phyloP scores from a whole-genome alignment of 495 filamentous ascomycete species.

The Daldinia loculata region DNA sequence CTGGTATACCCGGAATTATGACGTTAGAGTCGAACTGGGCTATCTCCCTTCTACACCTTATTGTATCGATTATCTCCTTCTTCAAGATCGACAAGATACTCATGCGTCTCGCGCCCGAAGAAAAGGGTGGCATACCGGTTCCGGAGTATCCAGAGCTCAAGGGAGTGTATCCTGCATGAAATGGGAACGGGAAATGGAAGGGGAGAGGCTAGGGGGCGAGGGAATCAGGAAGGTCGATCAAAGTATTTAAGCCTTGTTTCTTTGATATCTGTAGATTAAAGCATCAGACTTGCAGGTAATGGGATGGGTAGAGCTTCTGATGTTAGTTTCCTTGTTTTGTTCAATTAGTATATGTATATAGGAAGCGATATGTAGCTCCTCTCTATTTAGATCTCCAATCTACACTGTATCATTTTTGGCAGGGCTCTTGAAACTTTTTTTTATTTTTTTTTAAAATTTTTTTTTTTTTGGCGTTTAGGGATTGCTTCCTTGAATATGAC shows the following conservation, averaged over 20 bases:
- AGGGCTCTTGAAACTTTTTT: no score
- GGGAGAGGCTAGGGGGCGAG: neutral
- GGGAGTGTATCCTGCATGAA: neutral
- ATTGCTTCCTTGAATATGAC: no score
- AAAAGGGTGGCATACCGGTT: conserved; percentile 49
- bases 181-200: neutral
- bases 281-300: neutral
- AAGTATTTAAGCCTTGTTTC: neutral
- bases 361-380: neutral
- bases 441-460: no score
- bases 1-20: conserved; percentile 34
- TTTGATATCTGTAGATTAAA: neutral
- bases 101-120: conserved; percentile 40
- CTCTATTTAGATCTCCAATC: neutral
- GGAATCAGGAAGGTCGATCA: no score
- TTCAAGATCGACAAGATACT: conserved; percentile 47
- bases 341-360: neutral
- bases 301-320: neutral
- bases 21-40: conserved; percentile 42
- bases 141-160: conserved; percentile 53
- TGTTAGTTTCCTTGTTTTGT: neutral
- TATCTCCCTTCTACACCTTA: conserved; percentile 40
- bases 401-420: neutral
- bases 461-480: no score
- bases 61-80: conserved; percentile 46